These are phyloP conservation scores for Sequoiadendron giganteum DNA, from an alignment of 75 land plant genomes.

Conservation along the genomic window DNA sequence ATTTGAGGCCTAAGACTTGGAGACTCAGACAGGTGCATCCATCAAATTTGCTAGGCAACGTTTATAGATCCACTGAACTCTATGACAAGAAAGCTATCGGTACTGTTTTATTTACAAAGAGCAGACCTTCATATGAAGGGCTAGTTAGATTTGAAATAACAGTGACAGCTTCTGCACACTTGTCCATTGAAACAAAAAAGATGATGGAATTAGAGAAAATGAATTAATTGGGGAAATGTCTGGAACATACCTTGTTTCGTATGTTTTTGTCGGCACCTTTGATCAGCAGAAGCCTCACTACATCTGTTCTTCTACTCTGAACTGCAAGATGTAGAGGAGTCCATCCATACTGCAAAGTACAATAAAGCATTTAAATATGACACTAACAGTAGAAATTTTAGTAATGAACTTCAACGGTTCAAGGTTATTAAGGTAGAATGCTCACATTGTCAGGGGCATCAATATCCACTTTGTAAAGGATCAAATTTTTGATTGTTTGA, in stretches of 20 bases:
- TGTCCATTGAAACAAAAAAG: background rate
- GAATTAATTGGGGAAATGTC: background rate
- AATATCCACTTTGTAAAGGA: slow-evolving; percentile 72
- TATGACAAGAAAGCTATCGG: background rate
- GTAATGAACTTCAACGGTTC: background rate
- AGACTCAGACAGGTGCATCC: background rate
- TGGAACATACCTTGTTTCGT: slow-evolving; percentile 42
- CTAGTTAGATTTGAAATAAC: background rate
- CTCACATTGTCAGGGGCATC: slow-evolving; percentile 67
- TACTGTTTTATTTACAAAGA: background rate
- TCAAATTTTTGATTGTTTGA: slow-evolving; percentile 53
- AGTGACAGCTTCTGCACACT: background rate
- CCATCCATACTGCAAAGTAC: slow-evolving; percentile 74
- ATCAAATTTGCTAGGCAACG: background rate
- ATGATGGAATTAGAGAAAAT: background rate
- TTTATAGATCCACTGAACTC: background rate
- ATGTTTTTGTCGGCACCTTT: slow-evolving; percentile 77
- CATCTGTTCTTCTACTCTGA: slow-evolving; percentile 70
- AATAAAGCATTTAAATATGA: background rate
- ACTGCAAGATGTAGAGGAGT: slow-evolving; percentile 93
- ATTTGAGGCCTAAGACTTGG: background rate
- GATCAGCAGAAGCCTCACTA: slow-evolving; percentile 65
- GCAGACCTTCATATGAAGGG: background rate
- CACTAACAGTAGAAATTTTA: background rate
- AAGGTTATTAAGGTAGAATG: background rate